phyloP scores from a whole-genome alignment of 2,329 filamentous ascomycete species.

The Phaeosphaeria sp. region DNA sequence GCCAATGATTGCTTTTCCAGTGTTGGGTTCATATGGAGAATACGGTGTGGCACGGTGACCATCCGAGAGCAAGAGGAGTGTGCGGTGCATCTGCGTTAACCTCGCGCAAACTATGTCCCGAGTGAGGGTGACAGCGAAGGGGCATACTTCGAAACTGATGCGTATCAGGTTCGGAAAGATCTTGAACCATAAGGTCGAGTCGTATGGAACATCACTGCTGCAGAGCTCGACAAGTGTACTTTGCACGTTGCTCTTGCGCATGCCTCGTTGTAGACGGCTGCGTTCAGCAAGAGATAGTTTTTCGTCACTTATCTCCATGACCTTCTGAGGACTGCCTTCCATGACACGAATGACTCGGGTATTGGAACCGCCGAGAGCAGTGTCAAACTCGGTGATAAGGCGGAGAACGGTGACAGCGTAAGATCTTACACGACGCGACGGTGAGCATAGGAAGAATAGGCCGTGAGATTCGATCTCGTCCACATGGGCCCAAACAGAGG shows the following conservation, averaged over 20 bases:
- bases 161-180: slow-evolving; percentile 95
- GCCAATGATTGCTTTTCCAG: slow-evolving; percentile 62
- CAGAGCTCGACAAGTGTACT: slow-evolving; percentile 92
- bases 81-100: slow-evolving; percentile 89
- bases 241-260: slow-evolving; percentile 82
- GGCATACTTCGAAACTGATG: slow-evolving; percentile 88
- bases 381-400: slow-evolving; percentile 92
- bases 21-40: slow-evolving; percentile 64
- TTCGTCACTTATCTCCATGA: slow-evolving; percentile 93
- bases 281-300: slow-evolving; percentile 89
- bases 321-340: slow-evolving; percentile 84
- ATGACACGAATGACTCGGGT: slow-evolving; percentile 89
- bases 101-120: slow-evolving; percentile 92
- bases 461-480: slow-evolving; percentile 97
- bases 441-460: slow-evolving; percentile 95
- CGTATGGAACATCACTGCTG: slow-evolving; percentile 93
- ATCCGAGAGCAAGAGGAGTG: slow-evolving; percentile 80
- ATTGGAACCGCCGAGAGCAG: slow-evolving; percentile 80
- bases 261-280: slow-evolving; percentile 87
- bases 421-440: slow-evolving; percentile 85
- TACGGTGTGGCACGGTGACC: slow-evolving; percentile 57
- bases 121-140: slow-evolving; percentile 87
- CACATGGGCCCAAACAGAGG: slow-evolving; percentile 88
- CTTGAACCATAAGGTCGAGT: slow-evolving; percentile 96
- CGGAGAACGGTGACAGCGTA: slow-evolving; percentile 93